These are phyloP conservation scores for Hygrophila difformis DNA, from an alignment of 257 asterid species.

Conservation along the genomic window DNA sequence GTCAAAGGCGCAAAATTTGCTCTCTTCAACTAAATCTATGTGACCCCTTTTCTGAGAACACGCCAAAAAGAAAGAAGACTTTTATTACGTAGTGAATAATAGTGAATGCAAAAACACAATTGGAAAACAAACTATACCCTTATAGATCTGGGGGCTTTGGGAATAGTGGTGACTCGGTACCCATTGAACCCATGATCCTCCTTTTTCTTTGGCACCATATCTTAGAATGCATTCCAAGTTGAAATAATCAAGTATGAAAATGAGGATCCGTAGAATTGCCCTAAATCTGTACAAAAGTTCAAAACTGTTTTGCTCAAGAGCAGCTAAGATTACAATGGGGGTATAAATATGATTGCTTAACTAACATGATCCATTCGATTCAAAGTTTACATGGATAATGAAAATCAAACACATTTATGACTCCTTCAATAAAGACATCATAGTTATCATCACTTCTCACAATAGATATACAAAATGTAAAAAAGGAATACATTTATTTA, in stretches of 20 bases:
- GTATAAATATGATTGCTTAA: too few relatives aligned
- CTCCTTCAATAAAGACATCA: too few relatives aligned
- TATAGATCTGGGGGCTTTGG: slow-evolving; percentile 69
- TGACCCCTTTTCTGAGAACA: slow-evolving; percentile 47
- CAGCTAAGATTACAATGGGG: too few relatives aligned
- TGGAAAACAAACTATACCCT: slow-evolving; percentile 33
- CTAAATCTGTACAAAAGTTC: too few relatives aligned
- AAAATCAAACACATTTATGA: too few relatives aligned
- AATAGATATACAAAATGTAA: too few relatives aligned
- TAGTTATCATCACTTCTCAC: too few relatives aligned
- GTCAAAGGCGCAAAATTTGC: slow-evolving; percentile 79
- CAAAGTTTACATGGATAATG: too few relatives aligned
- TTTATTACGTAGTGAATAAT: slow-evolving; percentile 8
- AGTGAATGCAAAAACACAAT: slow-evolving; percentile 8
- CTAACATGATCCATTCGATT: too few relatives aligned
- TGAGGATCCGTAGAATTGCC: too few relatives aligned
- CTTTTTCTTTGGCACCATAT: slow-evolving; percentile 58
- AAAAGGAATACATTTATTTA: too few relatives aligned
- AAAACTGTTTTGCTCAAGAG: too few relatives aligned
- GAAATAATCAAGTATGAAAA: slow-evolving; percentile 30
- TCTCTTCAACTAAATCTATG: slow-evolving; percentile 37
- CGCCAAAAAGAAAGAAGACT: slow-evolving; percentile 15
- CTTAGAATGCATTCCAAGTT: slow-evolving; percentile 46
- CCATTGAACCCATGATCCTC: slow-evolving; percentile 37
- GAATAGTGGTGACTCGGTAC: slow-evolving; percentile 38